These are phyloP conservation scores for Boletus speciosus DNA, from an alignment of 768 basidiomycete genomes.

Conservation along the genomic window DNA sequence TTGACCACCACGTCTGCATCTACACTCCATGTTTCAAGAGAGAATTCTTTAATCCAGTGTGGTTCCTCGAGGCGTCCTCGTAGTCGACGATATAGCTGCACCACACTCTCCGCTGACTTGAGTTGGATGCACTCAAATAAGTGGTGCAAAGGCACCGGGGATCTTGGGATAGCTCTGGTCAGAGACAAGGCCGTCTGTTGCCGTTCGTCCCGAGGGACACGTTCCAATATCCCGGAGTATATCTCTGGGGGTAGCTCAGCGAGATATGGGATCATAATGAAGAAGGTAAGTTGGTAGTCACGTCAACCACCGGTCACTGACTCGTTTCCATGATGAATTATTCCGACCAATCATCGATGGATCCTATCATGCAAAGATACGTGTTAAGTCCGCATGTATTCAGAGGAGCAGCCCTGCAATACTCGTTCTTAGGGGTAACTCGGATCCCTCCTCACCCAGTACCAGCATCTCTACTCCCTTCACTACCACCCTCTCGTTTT, in stretches of 20 bases:
- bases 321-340: neutral
- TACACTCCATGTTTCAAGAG: slow-evolving; percentile 60
- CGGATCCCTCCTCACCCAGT: slow-evolving; percentile 28
- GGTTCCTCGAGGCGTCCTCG: slow-evolving; percentile 34
- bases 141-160: slow-evolving; percentile 51
- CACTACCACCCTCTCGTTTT: slow-evolving; percentile 44
- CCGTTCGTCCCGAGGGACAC: slow-evolving; percentile 43
- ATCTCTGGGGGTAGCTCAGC: slow-evolving; percentile 61
- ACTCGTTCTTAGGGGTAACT: slow-evolving; percentile 25
- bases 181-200: slow-evolving; percentile 59
- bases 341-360: neutral
- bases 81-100: slow-evolving; percentile 55
- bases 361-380: neutral
- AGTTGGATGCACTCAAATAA: slow-evolving; percentile 62
- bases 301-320: neutral
- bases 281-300: neutral
- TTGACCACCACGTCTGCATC: slow-evolving; percentile 77
- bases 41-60: slow-evolving; percentile 46
- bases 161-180: slow-evolving; percentile 56
- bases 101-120: slow-evolving; percentile 46
- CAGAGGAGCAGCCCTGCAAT: slow-evolving; percentile 27
- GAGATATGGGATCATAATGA: slow-evolving; percentile 22
- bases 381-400: neutral
- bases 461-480: slow-evolving; percentile 49
- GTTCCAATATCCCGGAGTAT: slow-evolving; percentile 53